phyloP scores from a whole-genome alignment of 495 filamentous ascomycete species.

The Parathielavia appendiculata region DNA sequence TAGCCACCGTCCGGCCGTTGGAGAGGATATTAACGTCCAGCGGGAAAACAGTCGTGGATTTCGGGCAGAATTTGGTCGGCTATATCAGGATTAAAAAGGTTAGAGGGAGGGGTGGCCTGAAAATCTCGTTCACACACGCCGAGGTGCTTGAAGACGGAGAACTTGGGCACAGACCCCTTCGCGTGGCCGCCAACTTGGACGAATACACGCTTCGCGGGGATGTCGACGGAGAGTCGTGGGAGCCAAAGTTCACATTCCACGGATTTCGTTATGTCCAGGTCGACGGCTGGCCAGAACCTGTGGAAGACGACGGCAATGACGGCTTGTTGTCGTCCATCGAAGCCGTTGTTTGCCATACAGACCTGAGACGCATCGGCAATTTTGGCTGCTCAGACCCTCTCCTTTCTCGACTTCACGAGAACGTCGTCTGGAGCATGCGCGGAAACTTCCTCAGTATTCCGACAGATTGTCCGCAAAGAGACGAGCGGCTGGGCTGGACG shows the following conservation, averaged over 20 bases:
- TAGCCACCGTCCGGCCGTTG: too few species aligned
- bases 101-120: constrained; percentile 24
- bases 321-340: background rate
- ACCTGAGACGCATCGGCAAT: background rate
- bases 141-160: constrained; percentile 52
- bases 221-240: constrained; percentile 19
- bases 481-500: constrained; percentile 55
- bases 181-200: constrained; percentile 38
- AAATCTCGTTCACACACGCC: constrained; percentile 36
- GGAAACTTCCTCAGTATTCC: constrained; percentile 52
- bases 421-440: constrained; percentile 49
- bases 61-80: constrained; percentile 54
- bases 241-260: constrained; percentile 50
- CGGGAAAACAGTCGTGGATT: constrained; percentile 48
- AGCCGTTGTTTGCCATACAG: background rate
- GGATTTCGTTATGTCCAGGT: constrained; percentile 53
- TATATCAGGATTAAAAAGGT: constrained; percentile 36
- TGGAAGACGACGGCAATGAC: too few species aligned
- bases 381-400: constrained; percentile 46
- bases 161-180: constrained; percentile 45
- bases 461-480: constrained; percentile 53
- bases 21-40: too few species aligned
- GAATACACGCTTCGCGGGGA: constrained; percentile 11
- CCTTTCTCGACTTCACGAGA: constrained; percentile 47
- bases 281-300: background rate